Base-by-base conservation (phyloP, 2,329 filamentous ascomycete species). In the Penicillium polonicum region DNA sequence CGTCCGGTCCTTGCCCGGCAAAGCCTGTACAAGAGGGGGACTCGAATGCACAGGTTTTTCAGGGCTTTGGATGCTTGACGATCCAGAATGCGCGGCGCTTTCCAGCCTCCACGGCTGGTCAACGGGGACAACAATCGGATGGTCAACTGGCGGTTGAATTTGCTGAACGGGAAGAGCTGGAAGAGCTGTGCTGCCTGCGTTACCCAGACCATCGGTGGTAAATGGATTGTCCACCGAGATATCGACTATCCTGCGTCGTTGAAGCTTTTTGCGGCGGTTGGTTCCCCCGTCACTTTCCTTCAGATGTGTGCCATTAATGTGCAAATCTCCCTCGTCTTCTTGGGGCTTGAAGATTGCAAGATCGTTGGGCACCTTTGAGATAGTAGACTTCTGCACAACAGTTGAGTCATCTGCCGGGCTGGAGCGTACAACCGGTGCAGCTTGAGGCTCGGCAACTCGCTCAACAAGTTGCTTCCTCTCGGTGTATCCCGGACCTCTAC, bases 381-480 rank as follows among this genome's bases (percentile, higher is more conserved):
- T 59, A 29, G 85, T 77, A 23, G 87, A 83, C 67, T 89, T 91
- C 76, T 85, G 87, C 17, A 90, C 84, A 59, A 90, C 82, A 3
- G 88, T 80, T 5, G 84, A 80, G 57, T 82, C 79, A 65, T 90
- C 87, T 15, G 85, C 82, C 4, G 82, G 80, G 27, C 82, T 80
- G 15, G 88, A 85, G 72, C 88, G 91, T 57, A 96, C 84, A 17
- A 96, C 87, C 0, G 92, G 91, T 9, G 92, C 87, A 38, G 84
- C 87, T 27, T 89, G 84, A 19, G 88, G 85, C 65, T 95, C 87
- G 2, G 90, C 88, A 12, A 83, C 90, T 46, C 92, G 86, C 50
- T 97, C 92, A 5, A 92, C 84, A 43, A 99, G 82, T 64, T 90
- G 88, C 68, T 91, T 91, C 71, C 87, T 88, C 78, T 99, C 94